phyloP scores from a whole-genome alignment of 306 rosid species.

The Rubus idaeus region DNA sequence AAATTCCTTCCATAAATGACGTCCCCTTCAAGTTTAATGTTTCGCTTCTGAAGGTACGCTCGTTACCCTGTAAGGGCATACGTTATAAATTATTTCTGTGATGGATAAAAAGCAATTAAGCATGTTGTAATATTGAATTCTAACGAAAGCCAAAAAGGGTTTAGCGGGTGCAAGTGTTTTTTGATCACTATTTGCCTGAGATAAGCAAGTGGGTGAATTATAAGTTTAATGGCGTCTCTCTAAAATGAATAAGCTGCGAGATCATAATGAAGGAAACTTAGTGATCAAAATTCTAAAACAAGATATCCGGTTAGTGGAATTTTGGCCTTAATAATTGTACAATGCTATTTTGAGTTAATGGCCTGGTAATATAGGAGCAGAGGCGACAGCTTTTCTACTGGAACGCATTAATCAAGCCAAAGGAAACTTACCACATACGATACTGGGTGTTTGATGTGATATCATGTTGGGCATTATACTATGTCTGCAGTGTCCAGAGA shows the following conservation, averaged over 20 bases:
- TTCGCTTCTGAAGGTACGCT: conserved; percentile 82
- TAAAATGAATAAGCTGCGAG: background rate
- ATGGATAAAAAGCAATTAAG: background rate
- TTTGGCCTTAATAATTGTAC: background rate
- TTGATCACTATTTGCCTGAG: background rate
- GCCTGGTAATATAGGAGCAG: background rate
- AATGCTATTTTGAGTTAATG: background rate
- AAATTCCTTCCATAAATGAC: conserved; percentile 83
- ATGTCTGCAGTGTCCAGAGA: background rate
- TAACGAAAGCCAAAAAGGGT: background rate
- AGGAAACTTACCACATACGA: background rate
- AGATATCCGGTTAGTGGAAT: background rate
- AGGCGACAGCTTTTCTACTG: background rate
- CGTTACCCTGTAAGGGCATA: background rate
- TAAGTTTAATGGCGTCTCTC: background rate
- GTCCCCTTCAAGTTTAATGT: conserved; percentile 75
- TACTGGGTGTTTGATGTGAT: background rate
- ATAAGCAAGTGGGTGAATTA: background rate
- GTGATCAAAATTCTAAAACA: background rate
- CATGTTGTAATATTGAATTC: background rate
- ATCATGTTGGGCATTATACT: background rate
- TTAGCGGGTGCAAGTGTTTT: background rate
- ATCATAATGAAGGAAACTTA: background rate
- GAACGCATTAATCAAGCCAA: background rate
- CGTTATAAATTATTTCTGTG: background rate